These are phyloP conservation scores for Lepiota venenata DNA, from an alignment of 768 basidiomycete genomes.

Conservation along the genomic window DNA sequence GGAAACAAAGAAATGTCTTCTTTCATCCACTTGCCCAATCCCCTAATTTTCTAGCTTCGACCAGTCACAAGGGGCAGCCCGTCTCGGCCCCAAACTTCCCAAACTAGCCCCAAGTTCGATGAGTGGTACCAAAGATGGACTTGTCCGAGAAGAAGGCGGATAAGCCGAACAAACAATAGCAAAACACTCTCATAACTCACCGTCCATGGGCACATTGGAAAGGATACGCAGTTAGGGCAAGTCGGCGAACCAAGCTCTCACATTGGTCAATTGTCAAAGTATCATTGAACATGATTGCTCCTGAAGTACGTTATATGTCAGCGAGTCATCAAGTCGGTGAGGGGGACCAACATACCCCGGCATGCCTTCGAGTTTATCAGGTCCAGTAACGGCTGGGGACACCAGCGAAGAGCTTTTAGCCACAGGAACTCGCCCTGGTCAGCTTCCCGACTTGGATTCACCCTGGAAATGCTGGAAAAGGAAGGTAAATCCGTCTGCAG, in stretches of 20 bases:
- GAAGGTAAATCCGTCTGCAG: slow-evolving; percentile 45
- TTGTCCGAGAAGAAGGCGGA: slow-evolving; percentile 16
- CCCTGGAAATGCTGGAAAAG: slow-evolving; percentile 19
- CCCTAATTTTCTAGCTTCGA: slow-evolving; percentile 16
- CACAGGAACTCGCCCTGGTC: slow-evolving; percentile 40
- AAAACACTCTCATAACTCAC: slow-evolving; percentile 32
- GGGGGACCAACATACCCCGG: slow-evolving; percentile 54
- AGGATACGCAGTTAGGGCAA: slow-evolving; percentile 75
- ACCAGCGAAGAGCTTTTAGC: slow-evolving; percentile 74
- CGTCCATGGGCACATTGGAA: slow-evolving; percentile 98
- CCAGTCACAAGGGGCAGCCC: slow-evolving; percentile 23
- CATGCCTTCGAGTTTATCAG: slow-evolving; percentile 95
- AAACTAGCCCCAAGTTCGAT: slow-evolving; percentile 21
- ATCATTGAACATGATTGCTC: slow-evolving; percentile 98
- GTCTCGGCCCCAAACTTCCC: slow-evolving; percentile 13
- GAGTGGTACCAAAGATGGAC: slow-evolving; percentile 40
- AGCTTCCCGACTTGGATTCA: slow-evolving; percentile 16
- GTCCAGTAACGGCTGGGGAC: slow-evolving; percentile 79
- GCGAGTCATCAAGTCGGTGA: slow-evolving; percentile 2
- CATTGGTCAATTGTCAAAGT: slow-evolving; percentile 65
- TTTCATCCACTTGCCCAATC: background rate
- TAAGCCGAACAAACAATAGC: background rate
- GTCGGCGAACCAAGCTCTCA: slow-evolving; percentile 56
- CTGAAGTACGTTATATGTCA: slow-evolving; percentile 34
- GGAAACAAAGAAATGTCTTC: slow-evolving; percentile 6